Evolutionary conservation across 331 rosid species (phyloP), one percentile per base, ranked within the genome.

Genomic region (Acacia concinna): DNA sequence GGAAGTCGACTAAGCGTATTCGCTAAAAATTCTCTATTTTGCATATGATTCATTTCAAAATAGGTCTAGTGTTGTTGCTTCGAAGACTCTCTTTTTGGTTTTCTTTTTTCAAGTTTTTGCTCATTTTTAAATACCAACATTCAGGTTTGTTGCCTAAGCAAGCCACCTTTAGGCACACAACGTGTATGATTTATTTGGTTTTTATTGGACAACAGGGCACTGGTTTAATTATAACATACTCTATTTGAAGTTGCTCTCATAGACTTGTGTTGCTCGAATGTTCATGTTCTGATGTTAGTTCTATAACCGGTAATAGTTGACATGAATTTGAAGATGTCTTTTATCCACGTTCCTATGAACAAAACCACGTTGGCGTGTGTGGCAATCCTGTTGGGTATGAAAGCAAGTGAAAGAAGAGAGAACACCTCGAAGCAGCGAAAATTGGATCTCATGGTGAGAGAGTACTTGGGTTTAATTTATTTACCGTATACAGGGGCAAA

Each of bases 1-100:
- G 86, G 97, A 92, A 76, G 97, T 92, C 1, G 97, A 92, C 87
- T 92, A 90, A 87, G 40, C 77, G 5, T 28, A 13, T 71, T 20
- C 43, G 28, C 46, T 60, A n/a, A 34, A n/a, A 62, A 1, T 0
- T 25, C 15, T 7, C 0, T 1, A 3, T 75, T 43, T 12, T 1
- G 2, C 21, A 23, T 66, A 4, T 1, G 43, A 6, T 47, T 14
- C 18, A 17, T 49, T 69, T 43, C 23, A 38, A 38, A 18, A 32
- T 38, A 38, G 41, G 15, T 46, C 31, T 27, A 65, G 59, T 17
- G 15, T 63, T 44, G 49, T 63, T 44, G 49, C 10, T 20, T n/a
- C 27, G 10, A n/a, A 20, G 4, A n/a, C 27, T 20, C 1, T 7
- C 1, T 20, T 51, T 20, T 1, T 5, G n/a, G n/a, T n/a, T n/a